Evolutionary conservation across 768 basidiomycete species (phyloP), one percentile per base, ranked within the genome.

Genomic region (Lactarius sanguifluus): DNA sequence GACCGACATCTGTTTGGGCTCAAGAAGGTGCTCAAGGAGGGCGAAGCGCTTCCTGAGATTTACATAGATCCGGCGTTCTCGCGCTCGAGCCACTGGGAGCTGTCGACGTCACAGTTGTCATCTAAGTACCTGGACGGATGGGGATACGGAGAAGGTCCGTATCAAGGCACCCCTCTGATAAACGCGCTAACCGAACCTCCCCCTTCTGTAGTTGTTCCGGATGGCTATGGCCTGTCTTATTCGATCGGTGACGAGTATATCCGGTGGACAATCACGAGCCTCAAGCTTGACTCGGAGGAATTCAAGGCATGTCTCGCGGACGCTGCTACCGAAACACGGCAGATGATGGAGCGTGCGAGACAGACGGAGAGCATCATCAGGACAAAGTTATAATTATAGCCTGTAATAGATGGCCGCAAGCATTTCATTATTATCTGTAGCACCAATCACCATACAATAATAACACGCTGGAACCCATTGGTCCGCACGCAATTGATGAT

Each of bases 1-100:
- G 96, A 98, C 77, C 83, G 96, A 40, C 97, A 99, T 77, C 79
- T 98, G 66, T 98, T 96, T 76, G 97, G 96, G 9, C 79, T 99
- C 71, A 96, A 92, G 80, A 90, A 88, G 80, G 79, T 92, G 72
- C 71, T 98, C 57, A 79, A 81, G 61, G 84, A 85, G 12, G 91
- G 87, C 34, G 96, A 98, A 76, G 72, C 79, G 40, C 67, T 88
- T 41, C 96, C 92, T 1, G 85, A 77, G 68, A 79, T 97, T 3
- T 96, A 92, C 79, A 82, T 73, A 57, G 94, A 98, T 72, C 77
- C 78, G 61, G 86, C 89, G 9, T 96, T 82, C 73, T 72, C 79
- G 8, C 82, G 81, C 75, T 91, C 89, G 54, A 86, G 76, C 68
- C 91, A 96, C 76, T 99, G 97, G 97, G 91, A 96, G 77, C 79